Conservation (phyloP, 768 basidiomycete species). For the Clathrus columnatus region DNA sequence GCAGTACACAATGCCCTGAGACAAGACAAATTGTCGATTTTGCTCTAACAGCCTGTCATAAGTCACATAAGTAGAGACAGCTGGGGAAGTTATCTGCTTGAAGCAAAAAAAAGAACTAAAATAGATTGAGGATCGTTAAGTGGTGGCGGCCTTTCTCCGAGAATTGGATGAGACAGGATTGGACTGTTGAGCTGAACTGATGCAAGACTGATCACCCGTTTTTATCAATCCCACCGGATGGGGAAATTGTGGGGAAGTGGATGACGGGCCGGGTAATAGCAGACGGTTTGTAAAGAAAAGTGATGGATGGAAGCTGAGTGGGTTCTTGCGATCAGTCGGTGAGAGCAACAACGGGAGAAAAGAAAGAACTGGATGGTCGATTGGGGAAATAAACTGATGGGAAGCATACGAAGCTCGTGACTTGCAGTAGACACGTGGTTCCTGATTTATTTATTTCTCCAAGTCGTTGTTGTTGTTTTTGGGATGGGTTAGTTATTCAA, state of each 20-base stretch:
- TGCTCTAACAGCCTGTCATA: too few relatives aligned
- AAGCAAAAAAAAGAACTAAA: too few relatives aligned
- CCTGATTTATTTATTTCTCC: too few relatives aligned
- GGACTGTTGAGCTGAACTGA: background rate
- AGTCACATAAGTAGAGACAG: too few relatives aligned
- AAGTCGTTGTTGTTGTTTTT: too few relatives aligned
- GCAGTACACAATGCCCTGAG: too few relatives aligned
- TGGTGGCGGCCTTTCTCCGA: background rate
- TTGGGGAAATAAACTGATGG: background rate
- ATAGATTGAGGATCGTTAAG: too few relatives aligned
- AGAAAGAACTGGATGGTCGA: background rate
- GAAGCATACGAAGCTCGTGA: background rate
- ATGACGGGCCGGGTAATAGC: background rate
- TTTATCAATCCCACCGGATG: background rate
- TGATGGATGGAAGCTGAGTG: background rate
- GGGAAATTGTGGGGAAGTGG: background rate
- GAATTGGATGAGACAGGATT: background rate
- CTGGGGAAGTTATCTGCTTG: too few relatives aligned
- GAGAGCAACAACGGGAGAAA: background rate
- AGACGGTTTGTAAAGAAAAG: background rate
- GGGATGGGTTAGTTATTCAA: too few relatives aligned
- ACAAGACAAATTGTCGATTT: too few relatives aligned
- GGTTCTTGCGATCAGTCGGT: background rate
- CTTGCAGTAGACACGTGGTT: background rate
- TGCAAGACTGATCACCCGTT: background rate